These are phyloP conservation scores for Picea glauca DNA, from an alignment of 75 land plant genomes.

Conservation along the genomic window DNA sequence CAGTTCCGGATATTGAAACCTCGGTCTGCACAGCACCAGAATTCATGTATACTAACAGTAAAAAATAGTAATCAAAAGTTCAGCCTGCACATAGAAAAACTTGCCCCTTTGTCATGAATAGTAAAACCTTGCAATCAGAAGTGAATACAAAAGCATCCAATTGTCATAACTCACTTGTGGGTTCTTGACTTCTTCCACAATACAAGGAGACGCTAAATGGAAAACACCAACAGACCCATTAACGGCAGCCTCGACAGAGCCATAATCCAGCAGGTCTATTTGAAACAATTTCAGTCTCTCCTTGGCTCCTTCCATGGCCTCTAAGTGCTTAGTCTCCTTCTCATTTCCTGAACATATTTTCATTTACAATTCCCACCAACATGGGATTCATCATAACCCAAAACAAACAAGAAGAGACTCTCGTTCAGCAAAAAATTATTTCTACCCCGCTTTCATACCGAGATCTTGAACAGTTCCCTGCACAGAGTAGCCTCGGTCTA, in stretches of 20 bases:
- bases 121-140: not conserved
- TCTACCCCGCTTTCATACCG: not conserved
- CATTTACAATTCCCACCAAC: not conserved
- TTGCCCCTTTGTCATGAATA: not conserved
- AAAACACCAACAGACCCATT: conserved; percentile 53
- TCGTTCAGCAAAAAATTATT: too few relatives aligned
- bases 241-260: conserved; percentile 44
- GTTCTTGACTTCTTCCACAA: conserved; percentile 37
- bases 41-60: too few relatives aligned
- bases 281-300: conserved; percentile 62
- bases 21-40: too few relatives aligned
- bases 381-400: not conserved
- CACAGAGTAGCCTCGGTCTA: conserved; percentile 42
- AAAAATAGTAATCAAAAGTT: too few relatives aligned
- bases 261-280: conserved; percentile 68
- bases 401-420: not conserved
- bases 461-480: conserved; percentile 28
- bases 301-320: conserved; percentile 50
- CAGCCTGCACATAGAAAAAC: too few relatives aligned
- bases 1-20: too few relatives aligned
- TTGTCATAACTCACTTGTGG: conserved; percentile 35
- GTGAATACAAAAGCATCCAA: not conserved
- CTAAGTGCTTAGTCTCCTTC: conserved; percentile 58
- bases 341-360: conserved; percentile 28
- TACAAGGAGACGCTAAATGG: conserved; percentile 80